Conservation (phyloP, 768 basidiomycete genomes). For the Boletus subparvulus region DNA sequence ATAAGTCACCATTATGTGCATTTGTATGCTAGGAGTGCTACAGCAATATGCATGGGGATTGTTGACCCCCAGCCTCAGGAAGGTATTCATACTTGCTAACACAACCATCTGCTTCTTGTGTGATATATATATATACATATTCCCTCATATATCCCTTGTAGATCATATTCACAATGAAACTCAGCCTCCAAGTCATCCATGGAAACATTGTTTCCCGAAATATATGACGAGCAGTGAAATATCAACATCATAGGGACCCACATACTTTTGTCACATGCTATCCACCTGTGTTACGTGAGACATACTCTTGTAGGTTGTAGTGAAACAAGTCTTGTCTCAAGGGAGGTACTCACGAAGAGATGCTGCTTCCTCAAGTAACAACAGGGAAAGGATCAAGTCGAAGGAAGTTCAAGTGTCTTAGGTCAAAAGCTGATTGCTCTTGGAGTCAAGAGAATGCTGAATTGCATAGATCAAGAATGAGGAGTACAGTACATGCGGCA, state of each 20-base stretch:
- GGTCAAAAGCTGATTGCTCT: no score
- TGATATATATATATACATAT: constrained; percentile 64
- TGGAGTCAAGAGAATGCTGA: no score
- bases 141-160: constrained; percentile 91
- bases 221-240: constrained; percentile 72
- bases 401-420: no score
- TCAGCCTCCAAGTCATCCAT: constrained; percentile 72
- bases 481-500: no score
- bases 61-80: constrained; percentile 72
- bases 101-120: constrained; percentile 96
- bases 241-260: constrained; percentile 71
- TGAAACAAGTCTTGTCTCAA: no score
- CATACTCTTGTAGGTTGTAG: no score
- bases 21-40: constrained; percentile 3
- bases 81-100: constrained; percentile 73
- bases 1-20: no score
- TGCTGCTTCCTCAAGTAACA: no score
- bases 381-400: no score
- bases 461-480: no score
- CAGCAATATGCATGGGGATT: constrained; percentile 44
- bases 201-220: constrained; percentile 69
- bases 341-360: no score
- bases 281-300: constrained; percentile 55
- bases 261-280: constrained; percentile 66
- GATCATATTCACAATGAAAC: constrained; percentile 93